A percentile compares a stretch with the other conserved stretches of the same genome.
phyloP scores from a whole-genome alignment of 208 protist species.

The Paratrypanosoma confusum region DNA sequence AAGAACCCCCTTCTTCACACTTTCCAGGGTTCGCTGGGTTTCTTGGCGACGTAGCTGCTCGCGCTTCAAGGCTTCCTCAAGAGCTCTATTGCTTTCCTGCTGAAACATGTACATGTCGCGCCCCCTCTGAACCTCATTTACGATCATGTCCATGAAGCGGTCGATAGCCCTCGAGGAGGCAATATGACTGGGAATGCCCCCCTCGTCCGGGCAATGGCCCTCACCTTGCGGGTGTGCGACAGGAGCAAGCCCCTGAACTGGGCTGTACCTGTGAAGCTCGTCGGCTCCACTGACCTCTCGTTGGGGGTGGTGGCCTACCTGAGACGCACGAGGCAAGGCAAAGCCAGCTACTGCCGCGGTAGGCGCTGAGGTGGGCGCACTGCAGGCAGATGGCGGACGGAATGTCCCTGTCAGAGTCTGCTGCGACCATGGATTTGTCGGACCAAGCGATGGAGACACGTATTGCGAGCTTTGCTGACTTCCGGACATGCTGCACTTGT shows the following conservation, averaged over 20 bases:
- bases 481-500: too few relatives aligned
- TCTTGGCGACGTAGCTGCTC: slow-evolving; percentile 12
- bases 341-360: neutral
- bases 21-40: neutral
- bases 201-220: too few relatives aligned
- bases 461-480: too few relatives aligned
- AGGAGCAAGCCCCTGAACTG: slow-evolving; percentile 4
- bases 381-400: slow-evolving; percentile 22
- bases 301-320: slow-evolving; percentile 7
- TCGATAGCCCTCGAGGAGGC: slow-evolving; percentile 9
- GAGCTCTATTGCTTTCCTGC: slow-evolving; percentile 54
- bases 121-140: slow-evolving; percentile 35
- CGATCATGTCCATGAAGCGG: slow-evolving; percentile 45
- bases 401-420: slow-evolving; percentile 59
- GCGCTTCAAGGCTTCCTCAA: slow-evolving; percentile 48
- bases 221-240: too few relatives aligned
- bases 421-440: slow-evolving; percentile 45
- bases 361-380: neutral
- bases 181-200: slow-evolving; percentile 3
- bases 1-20: too few relatives aligned
- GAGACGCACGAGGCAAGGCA: neutral
- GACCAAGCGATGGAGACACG: slow-evolving; percentile 47
- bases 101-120: slow-evolving; percentile 35
- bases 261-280: neutral
- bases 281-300: slow-evolving; percentile 1